A percentile compares a stretch with the other conserved stretches of the same genome.
phyloP scores from a whole-genome alignment of 2,329 filamentous ascomycete species.

The Scytalidium lignicola region DNA sequence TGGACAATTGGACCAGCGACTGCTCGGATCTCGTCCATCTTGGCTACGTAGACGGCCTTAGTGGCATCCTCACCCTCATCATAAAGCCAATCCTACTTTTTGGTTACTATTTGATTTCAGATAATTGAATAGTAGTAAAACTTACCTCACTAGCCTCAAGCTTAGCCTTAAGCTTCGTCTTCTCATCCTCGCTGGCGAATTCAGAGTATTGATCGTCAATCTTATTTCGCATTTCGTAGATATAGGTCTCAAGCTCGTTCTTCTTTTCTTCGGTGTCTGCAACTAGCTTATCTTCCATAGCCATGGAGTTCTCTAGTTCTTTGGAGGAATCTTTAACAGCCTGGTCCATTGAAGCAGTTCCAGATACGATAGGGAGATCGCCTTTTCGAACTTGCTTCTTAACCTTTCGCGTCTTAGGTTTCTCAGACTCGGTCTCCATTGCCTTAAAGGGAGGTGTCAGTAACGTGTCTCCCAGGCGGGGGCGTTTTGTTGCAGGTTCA shows the following conservation, averaged over 20 bases:
- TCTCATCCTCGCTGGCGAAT: conserved; percentile 88
- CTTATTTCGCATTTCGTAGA: conserved; percentile 96
- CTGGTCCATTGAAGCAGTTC: conserved; percentile 74
- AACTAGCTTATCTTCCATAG: conserved; percentile 97
- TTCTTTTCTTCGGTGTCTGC: conserved; percentile 99
- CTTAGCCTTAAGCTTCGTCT: conserved; percentile 77
- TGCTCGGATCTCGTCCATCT: conserved; percentile 91
- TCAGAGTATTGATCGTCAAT: conserved; percentile 87
- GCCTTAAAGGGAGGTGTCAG: conserved; percentile 36
- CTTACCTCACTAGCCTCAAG: conserved; percentile 82
- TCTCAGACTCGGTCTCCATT: conserved; percentile 72
- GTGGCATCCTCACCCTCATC: conserved; percentile 92
- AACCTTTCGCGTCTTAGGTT: conserved; percentile 86
- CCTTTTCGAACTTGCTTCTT: conserved; percentile 99
- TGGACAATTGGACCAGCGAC: conserved; percentile 88
- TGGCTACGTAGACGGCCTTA: conserved; percentile 89
- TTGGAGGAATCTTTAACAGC: conserved; percentile 58
- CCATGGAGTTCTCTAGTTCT: conserved; percentile 87
- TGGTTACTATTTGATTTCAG: conserved; percentile 12
- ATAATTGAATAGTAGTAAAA: conserved; percentile 8
- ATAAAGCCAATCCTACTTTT: conserved; percentile 88
- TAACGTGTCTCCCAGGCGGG: conserved; percentile 18
- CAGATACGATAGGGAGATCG: conserved; percentile 80
- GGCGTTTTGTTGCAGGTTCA: conserved; percentile 19
- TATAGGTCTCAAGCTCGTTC: conserved; percentile 97